Evolutionary conservation across 1,139 yeast genomes (phyloP).

Genomic region (Candida glucosophila): DNA sequence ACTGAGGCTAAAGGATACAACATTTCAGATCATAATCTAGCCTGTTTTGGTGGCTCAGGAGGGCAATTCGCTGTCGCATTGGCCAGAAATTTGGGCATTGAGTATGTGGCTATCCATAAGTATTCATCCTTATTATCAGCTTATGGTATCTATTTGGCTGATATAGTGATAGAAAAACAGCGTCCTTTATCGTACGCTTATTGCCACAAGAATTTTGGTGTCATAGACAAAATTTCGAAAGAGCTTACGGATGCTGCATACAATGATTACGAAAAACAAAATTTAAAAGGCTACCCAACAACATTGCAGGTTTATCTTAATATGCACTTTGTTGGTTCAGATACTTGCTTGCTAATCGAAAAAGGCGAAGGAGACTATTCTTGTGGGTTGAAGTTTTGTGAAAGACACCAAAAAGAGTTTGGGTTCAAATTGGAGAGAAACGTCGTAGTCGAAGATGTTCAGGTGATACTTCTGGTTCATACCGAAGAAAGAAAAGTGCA

Average conservation of each 20-base stretch:
- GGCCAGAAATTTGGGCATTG: constrained; percentile 31
- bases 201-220: constrained; percentile 9
- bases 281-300: constrained; percentile 16
- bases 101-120: constrained; percentile 32
- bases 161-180: constrained; percentile 54
- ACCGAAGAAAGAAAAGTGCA: constrained; percentile 19
- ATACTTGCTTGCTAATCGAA: constrained; percentile 67
- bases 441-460: constrained; percentile 74
- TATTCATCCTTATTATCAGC: constrained; percentile 39
- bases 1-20: constrained; percentile 37
- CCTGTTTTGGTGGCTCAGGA: constrained; percentile 42
- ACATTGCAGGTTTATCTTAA: constrained; percentile 59
- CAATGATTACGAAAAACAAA: constrained; percentile 24
- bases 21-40: constrained; percentile 33
- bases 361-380: constrained; percentile 12
- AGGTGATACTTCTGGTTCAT: constrained; percentile 39
- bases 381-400: constrained; percentile 20
- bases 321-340: constrained; percentile 81
- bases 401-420: constrained; percentile 28
- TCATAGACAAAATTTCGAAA: constrained; percentile 18
- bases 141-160: constrained; percentile 36
- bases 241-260: constrained; percentile 18
- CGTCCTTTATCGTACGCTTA: constrained; percentile 40
- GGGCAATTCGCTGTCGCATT: constrained; percentile 36
- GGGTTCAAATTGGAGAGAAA: constrained; percentile 34